These are phyloP conservation scores for Pneumocystis carinii DNA, from an alignment of 1,139 yeast genomes.

Conservation along the genomic window DNA sequence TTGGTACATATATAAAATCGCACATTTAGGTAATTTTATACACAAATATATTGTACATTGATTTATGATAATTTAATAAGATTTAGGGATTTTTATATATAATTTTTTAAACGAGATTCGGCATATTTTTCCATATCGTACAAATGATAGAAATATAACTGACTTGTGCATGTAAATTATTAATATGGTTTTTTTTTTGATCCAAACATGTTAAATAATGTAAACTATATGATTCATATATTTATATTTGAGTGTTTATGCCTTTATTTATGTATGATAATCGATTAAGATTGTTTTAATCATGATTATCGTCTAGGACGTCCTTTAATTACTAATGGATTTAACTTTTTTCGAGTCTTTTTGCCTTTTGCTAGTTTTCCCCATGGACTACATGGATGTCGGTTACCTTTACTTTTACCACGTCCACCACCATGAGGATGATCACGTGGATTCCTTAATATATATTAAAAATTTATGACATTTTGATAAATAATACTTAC, in stretches of 20 bases:
- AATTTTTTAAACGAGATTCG: no score
- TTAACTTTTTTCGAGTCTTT: background rate
- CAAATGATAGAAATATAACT: no score
- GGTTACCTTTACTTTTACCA: constrained; percentile 96
- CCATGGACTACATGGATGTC: constrained; percentile 91
- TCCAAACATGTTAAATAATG: no score
- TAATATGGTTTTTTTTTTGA: no score
- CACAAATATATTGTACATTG: no score
- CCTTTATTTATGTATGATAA: background rate
- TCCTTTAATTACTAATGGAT: background rate
- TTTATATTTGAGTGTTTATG: background rate
- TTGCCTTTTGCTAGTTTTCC: constrained; percentile 29
- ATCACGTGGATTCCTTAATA: constrained; percentile 54
- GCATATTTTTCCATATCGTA: no score
- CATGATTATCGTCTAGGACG: background rate
- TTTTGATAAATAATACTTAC: constrained; percentile 21
- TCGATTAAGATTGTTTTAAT: background rate
- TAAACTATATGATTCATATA: background rate
- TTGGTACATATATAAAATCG: no score
- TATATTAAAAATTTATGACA: background rate
- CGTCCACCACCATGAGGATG: constrained; percentile 99
- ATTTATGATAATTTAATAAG: no score
- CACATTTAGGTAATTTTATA: no score
- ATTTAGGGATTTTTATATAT: no score
- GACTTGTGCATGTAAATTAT: no score